Evolutionary conservation across 768 basidiomycete genomes (phyloP).

Genomic region (Suillus subalutaceus): DNA sequence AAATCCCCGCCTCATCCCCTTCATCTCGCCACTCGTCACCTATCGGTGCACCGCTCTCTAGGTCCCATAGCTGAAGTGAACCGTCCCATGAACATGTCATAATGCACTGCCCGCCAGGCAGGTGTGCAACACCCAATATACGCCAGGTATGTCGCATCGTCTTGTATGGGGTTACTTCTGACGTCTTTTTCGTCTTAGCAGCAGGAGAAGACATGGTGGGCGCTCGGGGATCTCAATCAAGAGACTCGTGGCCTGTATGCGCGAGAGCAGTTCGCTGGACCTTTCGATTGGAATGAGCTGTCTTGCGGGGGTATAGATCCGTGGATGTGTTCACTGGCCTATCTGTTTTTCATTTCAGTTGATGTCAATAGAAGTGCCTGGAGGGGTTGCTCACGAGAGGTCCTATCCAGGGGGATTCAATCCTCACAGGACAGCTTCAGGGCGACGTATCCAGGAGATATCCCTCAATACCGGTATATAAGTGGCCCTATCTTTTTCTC

Average conservation of each 20-base stretch:
- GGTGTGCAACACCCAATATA: background rate
- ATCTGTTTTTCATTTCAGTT: background rate
- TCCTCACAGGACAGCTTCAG: background rate
- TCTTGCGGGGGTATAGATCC: too few species aligned
- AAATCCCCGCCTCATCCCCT: too few species aligned
- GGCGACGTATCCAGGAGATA: background rate
- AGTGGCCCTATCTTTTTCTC: background rate
- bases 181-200: background rate
- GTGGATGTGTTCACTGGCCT: background rate
- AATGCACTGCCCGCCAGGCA: background rate
- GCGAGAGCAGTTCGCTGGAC: too few species aligned
- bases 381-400: background rate
- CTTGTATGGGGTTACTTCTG: background rate
- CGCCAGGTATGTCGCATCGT: background rate
- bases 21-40: background rate
- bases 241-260: too few species aligned
- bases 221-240: too few species aligned
- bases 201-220: background rate
- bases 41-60: constrained; percentile 28
- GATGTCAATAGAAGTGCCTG: background rate
- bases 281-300: too few species aligned
- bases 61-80: constrained; percentile 16
- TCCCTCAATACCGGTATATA: background rate
- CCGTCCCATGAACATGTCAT: constrained; percentile 14
- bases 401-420: too few species aligned